Conservation (phyloP, 1,284 basidiomycete species). For the Cryptococcus sp. region DNA sequence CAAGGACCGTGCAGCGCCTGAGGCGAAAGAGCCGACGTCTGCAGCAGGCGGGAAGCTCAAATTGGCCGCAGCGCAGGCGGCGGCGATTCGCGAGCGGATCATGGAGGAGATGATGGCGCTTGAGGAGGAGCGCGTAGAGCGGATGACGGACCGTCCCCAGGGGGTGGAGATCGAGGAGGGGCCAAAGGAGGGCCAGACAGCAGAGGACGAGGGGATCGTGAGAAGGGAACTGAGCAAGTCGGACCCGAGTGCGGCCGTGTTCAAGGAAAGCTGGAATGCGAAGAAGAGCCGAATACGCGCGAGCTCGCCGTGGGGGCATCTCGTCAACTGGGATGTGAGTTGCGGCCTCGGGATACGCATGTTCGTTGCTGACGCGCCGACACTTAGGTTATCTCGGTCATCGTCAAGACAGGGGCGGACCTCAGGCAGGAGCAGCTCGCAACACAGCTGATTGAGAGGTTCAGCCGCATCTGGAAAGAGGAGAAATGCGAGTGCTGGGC, state of each 20-base stretch:
- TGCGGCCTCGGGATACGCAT: background rate
- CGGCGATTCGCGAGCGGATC: slow-evolving; percentile 88
- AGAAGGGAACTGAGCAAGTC: slow-evolving; percentile 89
- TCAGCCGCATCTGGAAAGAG: slow-evolving; percentile 91
- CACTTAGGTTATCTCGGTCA: slow-evolving; percentile 77
- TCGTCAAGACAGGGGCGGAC: slow-evolving; percentile 97
- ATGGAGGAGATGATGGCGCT: slow-evolving; percentile 98
- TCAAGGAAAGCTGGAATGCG: slow-evolving; percentile 89
- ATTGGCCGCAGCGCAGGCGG: slow-evolving; percentile 73
- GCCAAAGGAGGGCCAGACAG: slow-evolving; percentile 56
- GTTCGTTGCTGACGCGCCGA: background rate
- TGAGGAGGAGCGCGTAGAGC: slow-evolving; percentile 92
- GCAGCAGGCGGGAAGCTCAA: slow-evolving; percentile 57
- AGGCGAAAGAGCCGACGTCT: slow-evolving; percentile 1
- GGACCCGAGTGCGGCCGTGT: slow-evolving; percentile 88
- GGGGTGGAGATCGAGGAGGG: slow-evolving; percentile 49
- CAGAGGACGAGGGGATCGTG: slow-evolving; percentile 88
- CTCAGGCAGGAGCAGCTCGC: slow-evolving; percentile 96
- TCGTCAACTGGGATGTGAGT: slow-evolving; percentile 64
- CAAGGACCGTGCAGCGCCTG: background rate
- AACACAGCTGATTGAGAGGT: slow-evolving; percentile 89
- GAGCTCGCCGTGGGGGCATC: slow-evolving; percentile 90
- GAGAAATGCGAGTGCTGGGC: slow-evolving; percentile 88
- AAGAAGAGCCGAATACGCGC: slow-evolving; percentile 95
- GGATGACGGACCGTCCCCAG: slow-evolving; percentile 76